These are phyloP conservation scores for Fusarium nurragi DNA, from an alignment of 2,329 filamentous ascomycete species.

Conservation along the genomic window DNA sequence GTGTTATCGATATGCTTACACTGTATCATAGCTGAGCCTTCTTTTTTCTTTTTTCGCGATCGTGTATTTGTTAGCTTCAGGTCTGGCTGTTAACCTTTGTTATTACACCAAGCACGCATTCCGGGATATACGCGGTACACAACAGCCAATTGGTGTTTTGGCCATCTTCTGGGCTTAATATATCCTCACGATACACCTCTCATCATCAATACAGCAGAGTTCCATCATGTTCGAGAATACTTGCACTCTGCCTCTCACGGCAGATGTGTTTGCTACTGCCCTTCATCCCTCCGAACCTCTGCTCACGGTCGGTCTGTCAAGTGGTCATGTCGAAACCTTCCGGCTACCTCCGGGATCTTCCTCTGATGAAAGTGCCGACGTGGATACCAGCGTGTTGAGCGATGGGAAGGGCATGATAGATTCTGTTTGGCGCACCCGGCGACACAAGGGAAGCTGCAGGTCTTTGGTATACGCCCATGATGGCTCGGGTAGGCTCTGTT, in stretches of 20 bases:
- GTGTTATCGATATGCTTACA: not conserved
- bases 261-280: slow-evolving; percentile 89
- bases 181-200: too few relatives aligned
- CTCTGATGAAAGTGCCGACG: slow-evolving; percentile 61
- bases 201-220: not conserved
- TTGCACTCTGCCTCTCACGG: slow-evolving; percentile 84
- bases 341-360: slow-evolving; percentile 69
- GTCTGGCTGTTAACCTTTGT: too few relatives aligned
- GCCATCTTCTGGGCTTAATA: too few relatives aligned
- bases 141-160: too few relatives aligned
- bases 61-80: not conserved
- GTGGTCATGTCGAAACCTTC: slow-evolving; percentile 86
- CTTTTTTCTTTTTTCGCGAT: slow-evolving; percentile 8
- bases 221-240: slow-evolving; percentile 88
- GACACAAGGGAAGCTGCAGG: slow-evolving; percentile 95
- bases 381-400: slow-evolving; percentile 60
- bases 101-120: too few relatives aligned
- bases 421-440: slow-evolving; percentile 83
- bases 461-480: slow-evolving; percentile 81
- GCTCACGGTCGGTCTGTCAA: slow-evolving; percentile 84
- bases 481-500: slow-evolving; percentile 66
- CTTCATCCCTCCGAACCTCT: slow-evolving; percentile 86
- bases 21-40: not conserved
- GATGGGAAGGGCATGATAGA: slow-evolving; percentile 80
- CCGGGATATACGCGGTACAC: too few relatives aligned